Conservation (phyloP, 2,329 filamentous ascomycete species). For the Claviceps fusiformis region DNA sequence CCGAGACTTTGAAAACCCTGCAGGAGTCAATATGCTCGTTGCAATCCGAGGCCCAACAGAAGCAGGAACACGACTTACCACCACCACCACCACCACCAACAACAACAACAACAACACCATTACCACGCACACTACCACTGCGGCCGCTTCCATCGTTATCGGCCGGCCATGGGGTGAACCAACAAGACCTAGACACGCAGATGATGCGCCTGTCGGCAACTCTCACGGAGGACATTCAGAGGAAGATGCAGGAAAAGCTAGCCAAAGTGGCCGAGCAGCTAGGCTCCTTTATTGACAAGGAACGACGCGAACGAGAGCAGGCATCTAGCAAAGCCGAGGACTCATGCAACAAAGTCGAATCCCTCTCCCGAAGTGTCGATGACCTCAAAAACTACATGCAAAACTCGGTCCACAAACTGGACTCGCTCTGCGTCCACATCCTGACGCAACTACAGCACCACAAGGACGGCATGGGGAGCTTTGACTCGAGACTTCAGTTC, state of each 20-base stretch:
- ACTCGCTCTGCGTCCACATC: background rate
- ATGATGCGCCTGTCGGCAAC: background rate
- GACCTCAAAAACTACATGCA: background rate
- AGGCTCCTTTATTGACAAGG: slow-evolving; percentile 11
- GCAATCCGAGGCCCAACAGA: background rate
- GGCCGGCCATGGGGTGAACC: background rate
- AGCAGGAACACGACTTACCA: background rate
- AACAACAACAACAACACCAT: background rate
- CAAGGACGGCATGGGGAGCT: background rate
- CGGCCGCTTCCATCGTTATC: background rate
- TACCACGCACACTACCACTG: background rate
- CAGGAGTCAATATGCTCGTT: background rate
- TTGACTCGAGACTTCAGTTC: background rate
- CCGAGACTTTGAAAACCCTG: background rate
- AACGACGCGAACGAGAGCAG: slow-evolving; percentile 6
- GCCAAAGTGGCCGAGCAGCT: slow-evolving; percentile 4
- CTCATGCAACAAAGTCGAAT: slow-evolving; percentile 3
- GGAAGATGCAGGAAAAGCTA: slow-evolving; percentile 5
- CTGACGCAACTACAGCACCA: background rate
- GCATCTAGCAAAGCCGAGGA: slow-evolving; percentile 2
- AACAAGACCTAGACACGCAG: slow-evolving; percentile 2
- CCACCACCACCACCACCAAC: background rate
- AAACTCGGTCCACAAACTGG: background rate
- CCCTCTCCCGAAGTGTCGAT: slow-evolving; percentile 1
- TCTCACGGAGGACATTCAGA: background rate